phyloP scores from a whole-genome alignment of 192 early-diverging fungal species.

The Coemansia guatemalensis region DNA sequence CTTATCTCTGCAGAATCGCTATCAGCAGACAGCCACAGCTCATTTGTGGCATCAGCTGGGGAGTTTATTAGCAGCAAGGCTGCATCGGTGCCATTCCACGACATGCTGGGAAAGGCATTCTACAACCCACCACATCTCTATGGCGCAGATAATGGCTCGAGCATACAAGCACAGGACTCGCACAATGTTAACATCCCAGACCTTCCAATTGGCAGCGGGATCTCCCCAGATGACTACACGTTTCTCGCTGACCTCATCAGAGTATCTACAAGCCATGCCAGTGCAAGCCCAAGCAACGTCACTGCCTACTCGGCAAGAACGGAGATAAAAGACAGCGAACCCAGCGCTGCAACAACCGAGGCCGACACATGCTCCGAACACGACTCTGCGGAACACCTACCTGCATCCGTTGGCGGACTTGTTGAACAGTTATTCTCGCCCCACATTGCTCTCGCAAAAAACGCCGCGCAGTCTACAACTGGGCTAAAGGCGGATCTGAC shows the following conservation, averaged over 20 bases:
- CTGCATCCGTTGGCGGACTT: background rate
- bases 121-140: background rate
- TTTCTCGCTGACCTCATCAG: slow-evolving; percentile 36
- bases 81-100: slow-evolving; percentile 11
- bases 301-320: background rate
- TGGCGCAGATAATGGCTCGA: background rate
- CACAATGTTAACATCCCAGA: background rate
- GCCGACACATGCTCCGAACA: background rate
- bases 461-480: background rate
- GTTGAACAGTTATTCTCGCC: background rate
- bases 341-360: background rate
- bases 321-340: background rate
- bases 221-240: slow-evolving; percentile 14
- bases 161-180: background rate
- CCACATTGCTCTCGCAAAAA: background rate
- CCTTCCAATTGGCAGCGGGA: slow-evolving; percentile 3
- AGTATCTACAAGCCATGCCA: slow-evolving; percentile 1
- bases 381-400: background rate
- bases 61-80: background rate
- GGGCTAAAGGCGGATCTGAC: background rate
- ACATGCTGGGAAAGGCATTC: slow-evolving; percentile 13
- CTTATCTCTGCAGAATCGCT: background rate
- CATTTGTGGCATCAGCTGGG: background rate
- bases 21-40: background rate
- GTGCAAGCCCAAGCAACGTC: background rate